Percentiles rank a stretch among this genome's conserved stretches.
These are phyloP conservation scores for Hyaloscypha bicolor DNA, from an alignment of 495 filamentous ascomycete species.

Conservation along the genomic window DNA sequence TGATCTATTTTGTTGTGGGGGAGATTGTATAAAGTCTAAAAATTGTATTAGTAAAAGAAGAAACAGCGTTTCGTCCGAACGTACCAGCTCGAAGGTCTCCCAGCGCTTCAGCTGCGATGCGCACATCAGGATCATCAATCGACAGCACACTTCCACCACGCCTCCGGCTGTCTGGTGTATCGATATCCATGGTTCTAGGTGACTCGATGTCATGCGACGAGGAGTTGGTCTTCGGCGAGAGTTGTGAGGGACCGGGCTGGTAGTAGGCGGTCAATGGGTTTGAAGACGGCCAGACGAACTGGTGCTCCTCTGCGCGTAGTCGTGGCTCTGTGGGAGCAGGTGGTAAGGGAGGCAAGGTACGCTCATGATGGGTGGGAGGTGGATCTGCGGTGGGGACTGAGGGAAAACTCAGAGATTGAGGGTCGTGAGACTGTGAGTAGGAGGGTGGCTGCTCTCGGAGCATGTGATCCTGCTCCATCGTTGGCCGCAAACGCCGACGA, in stretches of 20 bases:
- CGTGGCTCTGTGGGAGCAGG: constrained; percentile 18
- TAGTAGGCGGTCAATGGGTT: constrained; percentile 59
- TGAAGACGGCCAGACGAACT: constrained; percentile 51
- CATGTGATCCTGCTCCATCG: constrained; percentile 47
- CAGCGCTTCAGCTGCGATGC: constrained; percentile 82
- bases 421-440: constrained; percentile 46
- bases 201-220: constrained; percentile 22
- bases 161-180: constrained; percentile 34
- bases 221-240: constrained; percentile 25
- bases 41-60: constrained; percentile 9
- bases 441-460: constrained; percentile 39
- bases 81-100: constrained; percentile 82
- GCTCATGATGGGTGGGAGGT: constrained; percentile 30
- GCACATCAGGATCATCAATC: constrained; percentile 81
- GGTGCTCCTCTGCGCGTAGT: constrained; percentile 26
- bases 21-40: constrained; percentile 59
- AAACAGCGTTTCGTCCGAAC: constrained; percentile 7
- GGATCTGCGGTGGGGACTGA: constrained; percentile 28
- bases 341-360: constrained; percentile 31
- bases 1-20: constrained; percentile 45
- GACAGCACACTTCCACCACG: constrained; percentile 53
- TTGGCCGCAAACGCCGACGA: constrained; percentile 24
- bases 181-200: constrained; percentile 34
- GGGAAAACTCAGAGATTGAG: constrained; percentile 33
- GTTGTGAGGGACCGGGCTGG: constrained; percentile 31